Conservation (phyloP, 2,329 filamentous ascomycete species). For the Scleromitrula shiraiana region DNA sequence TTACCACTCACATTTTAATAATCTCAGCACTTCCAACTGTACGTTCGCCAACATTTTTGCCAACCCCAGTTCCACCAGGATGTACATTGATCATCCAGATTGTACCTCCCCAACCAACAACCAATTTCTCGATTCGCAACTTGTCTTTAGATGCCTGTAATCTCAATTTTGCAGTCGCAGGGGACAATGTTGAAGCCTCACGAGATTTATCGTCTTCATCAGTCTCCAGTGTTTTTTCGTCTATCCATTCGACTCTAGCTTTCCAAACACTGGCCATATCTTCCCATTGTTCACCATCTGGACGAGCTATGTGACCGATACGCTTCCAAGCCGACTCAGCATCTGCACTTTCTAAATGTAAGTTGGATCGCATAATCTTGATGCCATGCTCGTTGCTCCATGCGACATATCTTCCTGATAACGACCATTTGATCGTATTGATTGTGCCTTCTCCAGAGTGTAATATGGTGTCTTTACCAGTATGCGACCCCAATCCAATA, state of each 20-base stretch:
- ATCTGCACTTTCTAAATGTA: conserved; percentile 69
- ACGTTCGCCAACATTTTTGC: conserved; percentile 60
- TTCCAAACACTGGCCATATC: conserved; percentile 97
- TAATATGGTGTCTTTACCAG: conserved; percentile 75
- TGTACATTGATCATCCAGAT: conserved; percentile 95
- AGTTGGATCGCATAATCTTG: conserved; percentile 90
- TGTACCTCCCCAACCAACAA: conserved; percentile 93
- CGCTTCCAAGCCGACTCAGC: conserved; percentile 86
- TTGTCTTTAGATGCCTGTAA: conserved; percentile 41
- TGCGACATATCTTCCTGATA: conserved; percentile 83
- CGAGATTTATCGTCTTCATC: conserved; percentile 49
- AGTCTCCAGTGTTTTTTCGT: conserved; percentile 68
- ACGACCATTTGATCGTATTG: conserved; percentile 87
- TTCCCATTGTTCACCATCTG: conserved; percentile 81
- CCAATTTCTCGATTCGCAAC: conserved; percentile 61
- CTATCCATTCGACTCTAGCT: conserved; percentile 85
- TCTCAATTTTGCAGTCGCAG: conserved; percentile 40
- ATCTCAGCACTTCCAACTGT: conserved; percentile 79
- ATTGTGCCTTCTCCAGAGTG: conserved; percentile 91
- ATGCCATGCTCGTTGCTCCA: conserved; percentile 98
- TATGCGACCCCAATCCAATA: conserved; percentile 70
- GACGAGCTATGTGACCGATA: conserved; percentile 84
- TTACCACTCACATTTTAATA: conserved; percentile 69
- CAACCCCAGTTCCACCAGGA: conserved; percentile 59
- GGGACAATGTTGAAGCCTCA: conserved; percentile 31